Evolutionary conservation across 345 rosid genomes (phyloP), one percentile per base, ranked within the genome.

Genomic region (Toxicodendron radicans): DNA sequence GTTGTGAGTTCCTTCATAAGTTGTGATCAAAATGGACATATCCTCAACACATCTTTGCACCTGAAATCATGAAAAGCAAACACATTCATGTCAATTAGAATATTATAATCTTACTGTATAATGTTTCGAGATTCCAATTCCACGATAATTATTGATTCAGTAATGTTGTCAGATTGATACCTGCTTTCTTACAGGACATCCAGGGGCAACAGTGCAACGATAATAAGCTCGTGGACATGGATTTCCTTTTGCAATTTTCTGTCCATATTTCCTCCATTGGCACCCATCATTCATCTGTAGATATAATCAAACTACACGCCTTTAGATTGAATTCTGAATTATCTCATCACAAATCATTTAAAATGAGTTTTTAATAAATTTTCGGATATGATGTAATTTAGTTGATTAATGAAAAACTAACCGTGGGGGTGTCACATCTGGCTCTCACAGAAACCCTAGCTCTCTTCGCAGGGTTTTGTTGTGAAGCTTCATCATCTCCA

Each of bases 181-280:
- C 91, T 92, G 98, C 77, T 90, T 94, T 71, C 94, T 83, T n/a
- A 94, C 98, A 0, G 98, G 97, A 70, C 98, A 94, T 17, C 85
- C 87, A 41, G 92, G 80, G 59, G 92, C 86, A 74, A 92, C 86
- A 0, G 98, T 94, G 83, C 97, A 94, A 18, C 96, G 96, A 74
- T 90, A 94, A 58, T 94, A 94, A 35, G 96, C 98, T 74, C 96
- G 85, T 10, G 98, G 98, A 72, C 98, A 92, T 51, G 98, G 97
- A 58, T 92, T 94, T 60, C 94, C 97, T 84, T 94, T 94, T 0
- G 97, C 79, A 52, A 90, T 88, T 74, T 94, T 94, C 76, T 94
- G 97, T 35, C 98, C 98, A 74, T 94, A 94, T 87, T 94, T 94
- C 79, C 97, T 89, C 98, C 98, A 94, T 75, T 94, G 98, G 69